Base-by-base conservation (phyloP, 164 flowering plant species). In the Nymphaea colorata region DNA sequence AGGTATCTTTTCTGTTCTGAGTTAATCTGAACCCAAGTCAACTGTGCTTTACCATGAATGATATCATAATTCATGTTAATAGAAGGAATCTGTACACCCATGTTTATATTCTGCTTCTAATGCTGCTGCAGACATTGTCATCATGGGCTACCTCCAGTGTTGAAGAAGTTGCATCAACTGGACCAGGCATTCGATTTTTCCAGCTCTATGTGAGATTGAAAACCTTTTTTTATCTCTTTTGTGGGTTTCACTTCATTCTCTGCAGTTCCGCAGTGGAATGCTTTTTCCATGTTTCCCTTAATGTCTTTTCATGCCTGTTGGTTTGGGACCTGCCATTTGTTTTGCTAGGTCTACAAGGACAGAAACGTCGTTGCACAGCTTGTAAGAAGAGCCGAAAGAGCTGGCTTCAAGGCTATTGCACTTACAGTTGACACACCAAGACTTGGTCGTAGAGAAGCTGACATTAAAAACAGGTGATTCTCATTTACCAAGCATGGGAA, bases 371-470 rank as follows among this genome's bases (percentile, higher is more conserved):
- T 86, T 64, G 81, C 73, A 12, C 93, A 86, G 74, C 94, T 93
- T 59, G 96, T 93, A 43, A 80, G 86, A 75, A 84, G 98, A 79
- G 98, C 98, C 67, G 96, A 93, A 76, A 83, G 83, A 78, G 92
- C 94, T 72, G 97, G 97, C 36, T 91, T 86, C 75, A 93, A 89
- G 78, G 98, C 96, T 15, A 91, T 93, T 78, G 98, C 88, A 61
- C 93, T 93, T 36, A 89, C 97, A 61, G 96, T 89, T 51, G 96
- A 93, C 72, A 87, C 97, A 59, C 98, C 98, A 57, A 81, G 84
- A 67, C 89, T 91, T 12, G 98, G 98, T 6, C 87, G 98, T 59
- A 84, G 97, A 73, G 98, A 93, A 74, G 84, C 94, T 73, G 97
- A 93, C 75, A 91, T 93, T 70, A 93, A 86, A 82, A 93, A 93